Evolutionary conservation across 2,329 filamentous ascomycete species (phyloP).

Genomic region (Chaetothyriales sp.): DNA sequence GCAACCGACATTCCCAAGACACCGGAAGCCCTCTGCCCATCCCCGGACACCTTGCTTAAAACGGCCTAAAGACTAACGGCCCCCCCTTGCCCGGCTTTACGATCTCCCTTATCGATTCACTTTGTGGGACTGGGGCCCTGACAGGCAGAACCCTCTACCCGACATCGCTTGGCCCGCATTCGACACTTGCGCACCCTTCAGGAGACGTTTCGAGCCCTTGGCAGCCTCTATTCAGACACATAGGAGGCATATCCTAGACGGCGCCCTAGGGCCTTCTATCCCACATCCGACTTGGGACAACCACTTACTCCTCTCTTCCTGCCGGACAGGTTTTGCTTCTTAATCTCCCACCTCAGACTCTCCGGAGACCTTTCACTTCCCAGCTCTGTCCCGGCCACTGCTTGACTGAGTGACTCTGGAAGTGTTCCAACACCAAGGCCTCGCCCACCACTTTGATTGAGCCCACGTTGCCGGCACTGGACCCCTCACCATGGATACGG

Average conservation of each 20-base stretch:
- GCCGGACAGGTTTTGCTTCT: background rate
- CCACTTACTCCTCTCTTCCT: background rate
- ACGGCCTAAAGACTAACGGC: background rate
- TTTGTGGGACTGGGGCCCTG: background rate
- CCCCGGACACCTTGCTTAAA: background rate
- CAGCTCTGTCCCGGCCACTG: background rate
- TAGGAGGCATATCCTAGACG: background rate
- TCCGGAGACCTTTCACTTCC: background rate
- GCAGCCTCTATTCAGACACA: background rate
- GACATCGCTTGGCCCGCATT: background rate
- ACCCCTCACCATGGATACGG: conserved; percentile 12
- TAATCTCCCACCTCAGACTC: background rate
- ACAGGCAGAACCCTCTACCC: background rate
- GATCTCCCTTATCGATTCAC: background rate
- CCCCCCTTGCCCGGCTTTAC: background rate
- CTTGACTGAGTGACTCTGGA: background rate
- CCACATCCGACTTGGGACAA: background rate
- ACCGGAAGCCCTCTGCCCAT: background rate
- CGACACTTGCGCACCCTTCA: background rate
- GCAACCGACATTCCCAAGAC: background rate
- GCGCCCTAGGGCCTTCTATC: background rate
- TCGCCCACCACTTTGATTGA: background rate
- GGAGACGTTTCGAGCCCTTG: background rate
- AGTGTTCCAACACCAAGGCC: background rate
- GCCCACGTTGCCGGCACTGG: background rate